Evolutionary conservation across 306 rosid genomes (phyloP), one percentile per base, ranked within the genome.

Genomic region (Begonia fuchsioides): DNA sequence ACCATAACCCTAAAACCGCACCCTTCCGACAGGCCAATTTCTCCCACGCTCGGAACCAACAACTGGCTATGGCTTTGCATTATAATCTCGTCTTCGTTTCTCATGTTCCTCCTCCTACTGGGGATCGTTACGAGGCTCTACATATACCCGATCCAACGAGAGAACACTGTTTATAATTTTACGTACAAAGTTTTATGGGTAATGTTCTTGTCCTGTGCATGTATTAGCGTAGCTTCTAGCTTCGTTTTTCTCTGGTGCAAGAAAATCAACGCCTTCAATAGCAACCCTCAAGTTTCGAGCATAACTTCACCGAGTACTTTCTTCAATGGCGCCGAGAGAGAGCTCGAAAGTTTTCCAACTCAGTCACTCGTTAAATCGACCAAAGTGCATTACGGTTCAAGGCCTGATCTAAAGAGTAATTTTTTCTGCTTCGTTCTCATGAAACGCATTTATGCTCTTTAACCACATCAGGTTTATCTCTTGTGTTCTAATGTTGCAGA

Each of bases 381-480:
- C 38, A 61, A 62, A 17, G 67, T 67, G 53, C 69, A 67, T 51
- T 67, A 44, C 51, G 73, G 73, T 44, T 18, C 41, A 8, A 62
- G 77, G 60, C 73, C 77, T 53, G 47, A 67, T 56, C 67, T 67
- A 39, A 67, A 58, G 66, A 58, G 73, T 67, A 51, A 66, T 53
- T 26, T 2, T 26, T 26, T 26, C 35, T 26, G 35, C 7, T 26
- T 26, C 4, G 5, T 26, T 26, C 35, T 26, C 1, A 26, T 26
- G 35, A 26, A 26, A 26, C 1, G 7, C 7, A 8, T 26, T 26
- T 26, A 6, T 26, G 8, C 32, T 20, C 5, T 20, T 20, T 1
- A 20, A 3, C 32, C 32, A 20, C 32, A 2, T 20, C 32, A 20
- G 5, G 32, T 6, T 20, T 6, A 20, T 20, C 32, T 20, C n/a